Evolutionary conservation across 192 early-diverging fungal species (phyloP), one percentile per base, ranked within the genome.

Genomic region (Linnemannia schmuckeri): DNA sequence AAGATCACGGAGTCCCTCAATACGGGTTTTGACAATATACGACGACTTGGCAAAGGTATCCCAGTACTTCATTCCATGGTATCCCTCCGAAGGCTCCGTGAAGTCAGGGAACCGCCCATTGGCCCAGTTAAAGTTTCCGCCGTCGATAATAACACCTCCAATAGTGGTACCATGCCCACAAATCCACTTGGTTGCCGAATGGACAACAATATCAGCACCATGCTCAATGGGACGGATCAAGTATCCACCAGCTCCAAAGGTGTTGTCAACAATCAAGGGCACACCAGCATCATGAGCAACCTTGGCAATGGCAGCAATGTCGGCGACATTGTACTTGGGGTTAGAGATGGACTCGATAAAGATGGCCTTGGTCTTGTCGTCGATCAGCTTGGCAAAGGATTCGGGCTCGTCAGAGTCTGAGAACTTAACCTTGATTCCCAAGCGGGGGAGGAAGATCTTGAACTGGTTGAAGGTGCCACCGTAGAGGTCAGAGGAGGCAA

Each of bases 251-350:
- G 96, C 95, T 77, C 98, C 98, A 87, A 98, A 99, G 0, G 98
- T 99, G 92, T 99, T 99, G 91, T 99, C 98, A 37, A 99, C 98
- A 74, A 99, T 91, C 68, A 99, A 89, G 55, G 98, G 98, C 54
- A 99, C 90, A 33, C 96, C 96, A 71, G 94, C 92, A 27, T 91
- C 89, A 76, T 99, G 96, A 57, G 95, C 95, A 37, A 96, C 90
- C 54, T 95, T 92, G 35, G 97, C 94, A 72, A 99, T 94, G 24
- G 92, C 95, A 72, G 90, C 89, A 83, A 98, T 96, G 76, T 99
- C 96, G 12, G 97, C 96, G 8, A 99, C 93, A 85, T 95, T 94
- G 92, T 95, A 96, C 75, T 94, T 92, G 35, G 98, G 98, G 89
- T 99, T 99, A 44, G 96, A 97, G 74, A 99, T 95, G 49, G 93